Conservation (phyloP, 2,329 filamentous ascomycete genomes). For the Colletotrichum camelliae region DNA sequence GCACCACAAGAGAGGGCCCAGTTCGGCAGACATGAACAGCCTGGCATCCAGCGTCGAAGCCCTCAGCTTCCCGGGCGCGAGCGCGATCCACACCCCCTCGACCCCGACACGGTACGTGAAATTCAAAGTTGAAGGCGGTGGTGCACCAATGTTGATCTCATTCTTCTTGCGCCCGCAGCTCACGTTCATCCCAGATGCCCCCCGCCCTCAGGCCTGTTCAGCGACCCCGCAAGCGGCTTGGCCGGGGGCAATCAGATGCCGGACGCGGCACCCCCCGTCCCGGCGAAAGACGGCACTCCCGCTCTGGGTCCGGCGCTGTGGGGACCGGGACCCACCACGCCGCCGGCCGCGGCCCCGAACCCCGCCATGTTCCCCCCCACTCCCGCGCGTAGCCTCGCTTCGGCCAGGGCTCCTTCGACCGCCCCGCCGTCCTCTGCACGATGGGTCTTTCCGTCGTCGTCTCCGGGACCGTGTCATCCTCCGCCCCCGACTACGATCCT, state of each 20-base stretch:
- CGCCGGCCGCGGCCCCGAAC: neutral
- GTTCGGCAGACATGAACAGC: neutral
- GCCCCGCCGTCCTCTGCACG: neutral
- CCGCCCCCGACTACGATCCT: neutral
- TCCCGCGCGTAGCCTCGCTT: neutral
- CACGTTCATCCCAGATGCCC: neutral
- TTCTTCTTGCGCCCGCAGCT: neutral
- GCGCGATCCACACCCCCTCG: neutral
- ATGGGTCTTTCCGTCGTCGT: neutral
- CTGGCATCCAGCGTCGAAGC: neutral
- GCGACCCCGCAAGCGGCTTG: neutral
- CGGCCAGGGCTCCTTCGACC: neutral
- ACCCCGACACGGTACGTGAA: neutral
- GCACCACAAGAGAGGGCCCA: neutral
- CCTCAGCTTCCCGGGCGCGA: neutral
- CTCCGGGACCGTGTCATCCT: neutral
- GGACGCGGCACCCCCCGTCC: neutral
- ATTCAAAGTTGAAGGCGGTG: neutral
- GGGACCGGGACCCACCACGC: neutral
- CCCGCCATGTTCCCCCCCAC: neutral
- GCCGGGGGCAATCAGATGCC: neutral
- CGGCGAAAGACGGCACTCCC: neutral
- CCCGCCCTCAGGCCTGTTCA: neutral
- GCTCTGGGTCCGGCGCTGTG: neutral
- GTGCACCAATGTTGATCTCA: neutral